A percentile compares a stretch with the other conserved stretches of the same genome.
phyloP scores from a whole-genome alignment of 345 rosid species.

The Eucalyptus globulus region DNA sequence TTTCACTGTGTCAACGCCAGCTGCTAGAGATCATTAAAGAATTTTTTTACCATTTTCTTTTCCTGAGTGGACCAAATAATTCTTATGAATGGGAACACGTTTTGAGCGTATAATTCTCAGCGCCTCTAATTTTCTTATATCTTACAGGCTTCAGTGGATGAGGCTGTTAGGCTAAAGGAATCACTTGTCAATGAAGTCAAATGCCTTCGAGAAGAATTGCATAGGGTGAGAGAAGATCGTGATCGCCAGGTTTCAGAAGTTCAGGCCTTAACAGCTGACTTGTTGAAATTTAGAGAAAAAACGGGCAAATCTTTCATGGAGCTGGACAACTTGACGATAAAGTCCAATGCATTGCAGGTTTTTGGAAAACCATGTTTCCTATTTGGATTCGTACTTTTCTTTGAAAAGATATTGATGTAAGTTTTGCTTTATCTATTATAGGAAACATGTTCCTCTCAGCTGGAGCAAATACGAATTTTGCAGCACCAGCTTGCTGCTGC shows the following conservation, averaged over 20 bases:
- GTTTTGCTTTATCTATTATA: constrained; percentile 7
- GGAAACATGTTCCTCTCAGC: constrained; percentile 81
- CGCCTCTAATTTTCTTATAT: neutral
- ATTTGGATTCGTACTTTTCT: neutral
- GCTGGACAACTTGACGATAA: constrained; percentile 43
- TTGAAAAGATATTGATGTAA: neutral
- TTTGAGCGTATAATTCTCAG: neutral
- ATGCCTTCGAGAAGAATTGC: constrained; percentile 72
- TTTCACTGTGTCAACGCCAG: neutral
- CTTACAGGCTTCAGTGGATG: constrained; percentile 60
- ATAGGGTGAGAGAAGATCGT: constrained; percentile 81
- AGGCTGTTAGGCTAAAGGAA: constrained; percentile 60
- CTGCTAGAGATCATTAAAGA: neutral
- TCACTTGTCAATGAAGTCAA: constrained; percentile 45
- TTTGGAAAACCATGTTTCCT: neutral
- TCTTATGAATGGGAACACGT: neutral
- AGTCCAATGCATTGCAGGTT: constrained; percentile 75
- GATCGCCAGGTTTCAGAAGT: constrained; percentile 55
- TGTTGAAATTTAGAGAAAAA: constrained; percentile 47
- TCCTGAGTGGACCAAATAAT: neutral
- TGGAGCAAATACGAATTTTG: constrained; percentile 46
- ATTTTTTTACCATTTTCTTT: neutral
- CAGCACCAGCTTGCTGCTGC: constrained; percentile 59
- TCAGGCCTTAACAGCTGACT: constrained; percentile 45
- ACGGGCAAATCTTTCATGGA: constrained; percentile 65